Percentiles rank a stretch among this genome's conserved stretches.
phyloP scores from a whole-genome alignment of 2,329 filamentous ascomycete genomes.

The Cladosporium sp. region DNA sequence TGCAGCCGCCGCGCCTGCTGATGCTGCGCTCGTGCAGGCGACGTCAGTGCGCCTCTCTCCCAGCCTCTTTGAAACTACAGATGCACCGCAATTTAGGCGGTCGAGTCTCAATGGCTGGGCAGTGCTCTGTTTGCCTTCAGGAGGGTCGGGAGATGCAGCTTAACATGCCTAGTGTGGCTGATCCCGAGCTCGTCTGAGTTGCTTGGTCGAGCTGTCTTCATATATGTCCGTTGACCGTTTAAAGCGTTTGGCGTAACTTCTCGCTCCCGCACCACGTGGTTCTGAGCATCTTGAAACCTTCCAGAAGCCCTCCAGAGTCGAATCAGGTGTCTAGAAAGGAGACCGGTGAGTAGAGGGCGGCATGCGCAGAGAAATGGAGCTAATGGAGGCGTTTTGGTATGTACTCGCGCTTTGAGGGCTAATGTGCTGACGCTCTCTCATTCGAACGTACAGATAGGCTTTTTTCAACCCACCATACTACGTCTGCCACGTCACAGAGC shows the following conservation, averaged over 20 bases:
- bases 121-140: constrained; percentile 2
- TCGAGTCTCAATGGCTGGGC: constrained; percentile 8
- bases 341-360: constrained; percentile 12
- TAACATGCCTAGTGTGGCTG: constrained; percentile 1
- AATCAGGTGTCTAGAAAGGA: constrained; percentile 2
- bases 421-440: constrained; percentile 10
- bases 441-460: constrained; percentile 14
- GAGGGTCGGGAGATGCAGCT: constrained; percentile 2
- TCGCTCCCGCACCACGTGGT: not conserved
- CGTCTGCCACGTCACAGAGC: constrained; percentile 51
- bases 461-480: constrained; percentile 36
- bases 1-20: constrained; percentile 12
- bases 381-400: constrained; percentile 1
- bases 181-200: constrained; percentile 4
- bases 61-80: constrained; percentile 16
- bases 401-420: constrained; percentile 7
- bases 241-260: constrained; percentile 1
- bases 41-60: constrained; percentile 14
- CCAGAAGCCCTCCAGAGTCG: not conserved
- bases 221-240: constrained; percentile 1
- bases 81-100: constrained; percentile 17
- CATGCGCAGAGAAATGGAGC: not conserved
- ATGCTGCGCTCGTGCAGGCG: constrained; percentile 12
- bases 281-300: not conserved
- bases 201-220: constrained; percentile 3